phyloP scores from a whole-genome alignment of 257 asterid genomes.

The Henckelia pumila region DNA sequence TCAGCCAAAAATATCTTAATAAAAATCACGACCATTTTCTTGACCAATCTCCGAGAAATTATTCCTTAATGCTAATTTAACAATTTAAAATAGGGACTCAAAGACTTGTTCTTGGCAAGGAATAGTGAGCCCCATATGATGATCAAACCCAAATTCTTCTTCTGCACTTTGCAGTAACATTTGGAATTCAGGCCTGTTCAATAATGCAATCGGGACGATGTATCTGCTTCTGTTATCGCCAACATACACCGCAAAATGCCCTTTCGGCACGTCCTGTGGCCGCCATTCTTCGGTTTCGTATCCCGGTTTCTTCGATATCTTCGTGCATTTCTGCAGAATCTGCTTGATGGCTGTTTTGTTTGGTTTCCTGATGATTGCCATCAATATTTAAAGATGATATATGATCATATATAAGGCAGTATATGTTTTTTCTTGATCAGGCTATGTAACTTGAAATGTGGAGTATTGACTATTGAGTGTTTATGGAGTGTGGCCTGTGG shows the following conservation, averaged over 20 bases:
- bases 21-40: slow-evolving; percentile 10
- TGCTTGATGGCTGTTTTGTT: slow-evolving; percentile 52
- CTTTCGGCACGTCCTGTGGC: slow-evolving; percentile 47
- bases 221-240: slow-evolving; percentile 46
- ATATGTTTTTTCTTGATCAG: no score
- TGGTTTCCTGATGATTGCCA: slow-evolving; percentile 39
- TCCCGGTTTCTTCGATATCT: slow-evolving; percentile 40
- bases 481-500: no score
- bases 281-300: slow-evolving; percentile 33
- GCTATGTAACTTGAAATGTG: no score
- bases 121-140: slow-evolving; percentile 52
- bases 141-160: slow-evolving; percentile 61
- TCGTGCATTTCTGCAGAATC: slow-evolving; percentile 50
- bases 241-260: slow-evolving; percentile 58
- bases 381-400: background rate
- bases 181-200: slow-evolving; percentile 40
- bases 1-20: background rate
- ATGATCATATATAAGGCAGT: no score
- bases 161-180: slow-evolving; percentile 45
- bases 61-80: no score
- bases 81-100: slow-evolving; percentile 37
- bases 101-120: slow-evolving; percentile 51
- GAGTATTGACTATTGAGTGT: no score
- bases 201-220: slow-evolving; percentile 44
- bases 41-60: no score